A percentile compares a stretch with the other conserved stretches of the same genome.
phyloP scores from a whole-genome alignment of 2,329 filamentous ascomycete species.

The Bertia moriformis region DNA sequence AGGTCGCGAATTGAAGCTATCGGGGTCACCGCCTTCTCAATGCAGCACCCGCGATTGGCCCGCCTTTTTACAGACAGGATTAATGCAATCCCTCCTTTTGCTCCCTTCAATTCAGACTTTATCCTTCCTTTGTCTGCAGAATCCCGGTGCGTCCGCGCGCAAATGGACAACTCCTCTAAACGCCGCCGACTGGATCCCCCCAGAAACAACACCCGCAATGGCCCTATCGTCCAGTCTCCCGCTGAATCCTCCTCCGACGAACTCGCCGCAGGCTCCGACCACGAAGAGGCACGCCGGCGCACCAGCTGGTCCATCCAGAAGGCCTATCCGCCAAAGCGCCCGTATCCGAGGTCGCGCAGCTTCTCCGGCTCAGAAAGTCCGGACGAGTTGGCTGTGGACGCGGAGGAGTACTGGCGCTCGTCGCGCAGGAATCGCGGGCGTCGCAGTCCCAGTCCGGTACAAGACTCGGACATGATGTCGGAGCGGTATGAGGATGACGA shows the following conservation, averaged over 20 bases:
- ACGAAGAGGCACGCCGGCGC: background rate
- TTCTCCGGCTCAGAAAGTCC: background rate
- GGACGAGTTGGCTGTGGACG: background rate
- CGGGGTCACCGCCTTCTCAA: too few relatives aligned
- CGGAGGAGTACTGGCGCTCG: conserved; percentile 1
- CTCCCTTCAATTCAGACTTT: too few relatives aligned
- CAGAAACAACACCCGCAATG: background rate
- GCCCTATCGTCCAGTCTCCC: background rate
- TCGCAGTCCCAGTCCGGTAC: background rate
- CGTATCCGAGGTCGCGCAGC: background rate
- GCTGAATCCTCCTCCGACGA: background rate
- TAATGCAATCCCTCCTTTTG: too few relatives aligned
- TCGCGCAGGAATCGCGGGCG: background rate
- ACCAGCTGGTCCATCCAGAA: background rate
- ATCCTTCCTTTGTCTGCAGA: too few relatives aligned
- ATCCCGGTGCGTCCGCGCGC: too few relatives aligned
- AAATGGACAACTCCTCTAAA: background rate
- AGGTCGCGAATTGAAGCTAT: too few relatives aligned
- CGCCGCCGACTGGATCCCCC: background rate
- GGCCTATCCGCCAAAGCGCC: background rate
- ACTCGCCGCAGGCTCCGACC: background rate
- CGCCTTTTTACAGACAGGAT: too few relatives aligned
- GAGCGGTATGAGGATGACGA: background rate
- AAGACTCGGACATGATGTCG: background rate
- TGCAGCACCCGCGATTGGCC: too few relatives aligned